A percentile compares a stretch with the other conserved stretches of the same genome.
phyloP scores from a whole-genome alignment of 176 grass and related monocot species.

The Cocos nucifera region DNA sequence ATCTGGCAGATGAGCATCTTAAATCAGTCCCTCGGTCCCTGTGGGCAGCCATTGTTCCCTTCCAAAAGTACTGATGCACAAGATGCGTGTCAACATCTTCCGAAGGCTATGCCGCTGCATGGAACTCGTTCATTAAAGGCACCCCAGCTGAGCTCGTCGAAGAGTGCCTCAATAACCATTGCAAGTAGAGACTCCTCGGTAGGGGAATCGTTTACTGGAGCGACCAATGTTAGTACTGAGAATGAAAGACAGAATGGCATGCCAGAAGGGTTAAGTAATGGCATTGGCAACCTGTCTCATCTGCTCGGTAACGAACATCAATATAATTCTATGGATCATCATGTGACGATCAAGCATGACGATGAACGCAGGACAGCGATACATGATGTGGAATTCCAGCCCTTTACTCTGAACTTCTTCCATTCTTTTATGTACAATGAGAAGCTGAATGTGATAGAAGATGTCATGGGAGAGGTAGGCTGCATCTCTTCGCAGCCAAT shows the following conservation, averaged over 20 bases:
- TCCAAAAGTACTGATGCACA: constrained; percentile 4
- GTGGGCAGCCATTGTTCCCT: constrained; percentile 35
- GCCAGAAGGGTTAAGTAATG: background rate
- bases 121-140: constrained; percentile 30
- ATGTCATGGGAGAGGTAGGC: background rate
- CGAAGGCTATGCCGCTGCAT: background rate
- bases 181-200: background rate
- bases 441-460: constrained; percentile 17
- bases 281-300: constrained; percentile 12
- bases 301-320: background rate
- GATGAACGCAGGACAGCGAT: constrained; percentile 17
- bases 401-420: constrained; percentile 54
- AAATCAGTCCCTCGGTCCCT: constrained; percentile 45
- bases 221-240: background rate
- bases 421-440: constrained; percentile 32
- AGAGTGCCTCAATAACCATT: background rate
- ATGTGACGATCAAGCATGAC: background rate
- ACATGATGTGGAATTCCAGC: constrained; percentile 33
- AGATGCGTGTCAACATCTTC: constrained; percentile 17
- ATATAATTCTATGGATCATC: background rate
- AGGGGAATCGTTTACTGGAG: background rate
- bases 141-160: constrained; percentile 16
- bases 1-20: constrained; percentile 61
- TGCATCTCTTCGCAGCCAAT: constrained; percentile 1
- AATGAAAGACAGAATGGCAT: background rate